phyloP scores from a whole-genome alignment of 768 basidiomycete genomes.

The Tulasnella calospora region DNA sequence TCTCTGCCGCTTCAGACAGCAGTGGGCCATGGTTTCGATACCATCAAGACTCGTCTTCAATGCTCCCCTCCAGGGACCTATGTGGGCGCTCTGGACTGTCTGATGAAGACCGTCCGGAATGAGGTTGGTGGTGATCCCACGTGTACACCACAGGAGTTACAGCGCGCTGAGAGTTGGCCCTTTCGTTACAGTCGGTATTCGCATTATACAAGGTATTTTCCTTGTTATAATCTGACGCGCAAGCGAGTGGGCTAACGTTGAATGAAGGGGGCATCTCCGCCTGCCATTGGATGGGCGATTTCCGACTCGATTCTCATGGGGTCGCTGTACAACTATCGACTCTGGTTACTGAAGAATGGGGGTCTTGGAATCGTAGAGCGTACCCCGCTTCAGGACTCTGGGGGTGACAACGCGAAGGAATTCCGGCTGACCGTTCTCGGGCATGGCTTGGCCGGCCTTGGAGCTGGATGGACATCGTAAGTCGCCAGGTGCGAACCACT shows the following conservation, averaged over 20 bases:
- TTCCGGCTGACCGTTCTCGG: conserved; percentile 54
- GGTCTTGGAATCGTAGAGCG: conserved; percentile 51
- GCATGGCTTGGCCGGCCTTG: conserved; percentile 62
- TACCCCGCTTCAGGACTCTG: conserved; percentile 36
- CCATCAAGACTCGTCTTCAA: conserved; percentile 67
- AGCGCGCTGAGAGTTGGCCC: not conserved
- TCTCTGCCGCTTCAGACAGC: conserved; percentile 40
- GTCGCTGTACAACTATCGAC: conserved; percentile 66
- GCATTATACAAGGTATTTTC: conserved; percentile 56
- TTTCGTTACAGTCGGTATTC: conserved; percentile 46
- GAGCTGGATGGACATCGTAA: conserved; percentile 67
- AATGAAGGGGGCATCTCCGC: conserved; percentile 56
- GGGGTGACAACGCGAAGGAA: conserved; percentile 37
- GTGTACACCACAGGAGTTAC: not conserved
- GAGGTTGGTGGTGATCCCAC: conserved; percentile 44
- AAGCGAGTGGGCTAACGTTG: not conserved
- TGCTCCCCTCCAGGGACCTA: conserved; percentile 63
- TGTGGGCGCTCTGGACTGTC: conserved; percentile 55
- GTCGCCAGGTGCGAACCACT: not conserved
- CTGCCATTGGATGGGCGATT: conserved; percentile 66
- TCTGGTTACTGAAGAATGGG: conserved; percentile 44
- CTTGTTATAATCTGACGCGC: not conserved
- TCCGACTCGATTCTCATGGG: conserved; percentile 68
- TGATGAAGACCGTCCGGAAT: conserved; percentile 52
- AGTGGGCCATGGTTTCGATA: conserved; percentile 73